Conservation (phyloP, 371 early-diverging fungal species). For the Neoconidiobolus thromboides region DNA sequence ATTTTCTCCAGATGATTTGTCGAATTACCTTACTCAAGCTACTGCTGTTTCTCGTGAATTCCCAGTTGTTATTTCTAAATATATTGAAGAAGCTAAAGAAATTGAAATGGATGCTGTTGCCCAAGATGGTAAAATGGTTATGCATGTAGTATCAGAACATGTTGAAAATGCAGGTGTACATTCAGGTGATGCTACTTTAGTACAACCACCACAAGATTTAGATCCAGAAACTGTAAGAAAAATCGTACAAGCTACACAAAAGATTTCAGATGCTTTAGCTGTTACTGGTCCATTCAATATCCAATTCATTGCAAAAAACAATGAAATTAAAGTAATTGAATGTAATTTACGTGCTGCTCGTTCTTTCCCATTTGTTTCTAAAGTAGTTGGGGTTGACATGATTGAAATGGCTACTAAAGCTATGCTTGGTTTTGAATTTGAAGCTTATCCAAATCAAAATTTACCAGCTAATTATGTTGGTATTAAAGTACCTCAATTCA, state of each 20-base stretch:
- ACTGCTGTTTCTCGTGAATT: slow-evolving; percentile 73
- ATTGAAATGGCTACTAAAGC: slow-evolving; percentile 77
- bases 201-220: slow-evolving; percentile 66
- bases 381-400: slow-evolving; percentile 73
- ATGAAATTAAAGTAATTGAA: slow-evolving; percentile 80
- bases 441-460: slow-evolving; percentile 37
- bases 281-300: slow-evolving; percentile 93
- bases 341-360: slow-evolving; percentile 92
- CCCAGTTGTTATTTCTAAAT: slow-evolving; percentile 88
- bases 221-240: slow-evolving; percentile 34
- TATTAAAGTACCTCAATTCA: slow-evolving; percentile 87
- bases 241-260: slow-evolving; percentile 54
- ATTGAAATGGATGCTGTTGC: slow-evolving; percentile 89
- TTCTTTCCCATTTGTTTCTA: slow-evolving; percentile 90
- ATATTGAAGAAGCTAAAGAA: slow-evolving; percentile 81
- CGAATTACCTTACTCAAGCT: slow-evolving; percentile 53
- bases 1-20: slow-evolving; percentile 44
- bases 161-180: slow-evolving; percentile 93
- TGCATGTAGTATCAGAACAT: slow-evolving; percentile 82
- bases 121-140: slow-evolving; percentile 51
- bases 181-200: slow-evolving; percentile 88
- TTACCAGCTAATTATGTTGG: slow-evolving; percentile 34
- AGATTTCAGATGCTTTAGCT: slow-evolving; percentile 69
- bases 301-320: slow-evolving; percentile 51
- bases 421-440: slow-evolving; percentile 61